A percentile compares a stretch with the other conserved stretches of the same genome.
phyloP scores from a whole-genome alignment of 257 asterid species.

The Solanum neorickii region DNA sequence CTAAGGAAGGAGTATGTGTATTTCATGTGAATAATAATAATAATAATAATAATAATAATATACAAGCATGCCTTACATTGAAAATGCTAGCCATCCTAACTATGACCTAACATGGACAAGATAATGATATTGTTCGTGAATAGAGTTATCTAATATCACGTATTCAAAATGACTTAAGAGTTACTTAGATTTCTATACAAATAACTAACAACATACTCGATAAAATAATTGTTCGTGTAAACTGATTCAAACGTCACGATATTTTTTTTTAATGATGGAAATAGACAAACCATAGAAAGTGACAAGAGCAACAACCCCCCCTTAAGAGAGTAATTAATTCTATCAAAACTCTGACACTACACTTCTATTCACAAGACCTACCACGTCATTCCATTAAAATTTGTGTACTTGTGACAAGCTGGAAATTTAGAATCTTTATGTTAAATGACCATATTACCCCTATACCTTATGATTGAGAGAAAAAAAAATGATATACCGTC shows the following conservation, averaged over 20 bases:
- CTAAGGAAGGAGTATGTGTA: neutral
- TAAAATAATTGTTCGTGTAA: neutral
- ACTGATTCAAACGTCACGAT: neutral
- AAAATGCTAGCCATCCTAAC: neutral
- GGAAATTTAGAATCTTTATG: neutral
- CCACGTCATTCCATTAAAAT: conserved; percentile 7
- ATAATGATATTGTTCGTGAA: neutral
- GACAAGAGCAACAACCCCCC: neutral
- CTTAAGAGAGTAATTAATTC: conserved; percentile 8
- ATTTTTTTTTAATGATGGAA: neutral
- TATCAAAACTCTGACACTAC: conserved; percentile 10
- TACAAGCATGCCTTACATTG: neutral
- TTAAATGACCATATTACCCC: neutral
- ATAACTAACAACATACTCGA: neutral
- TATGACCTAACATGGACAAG: neutral
- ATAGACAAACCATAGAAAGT: neutral
- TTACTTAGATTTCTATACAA: too few species aligned
- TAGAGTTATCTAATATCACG: neutral
- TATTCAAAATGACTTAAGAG: too few species aligned
- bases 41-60: neutral
- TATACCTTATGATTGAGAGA: neutral
- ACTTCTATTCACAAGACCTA: conserved; percentile 3
- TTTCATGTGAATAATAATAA: neutral
- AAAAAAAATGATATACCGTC: neutral
- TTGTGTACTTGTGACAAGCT: neutral